Base-by-base conservation (phyloP, 805 yeast genomes). In the Hanseniaspora lindneri region DNA sequence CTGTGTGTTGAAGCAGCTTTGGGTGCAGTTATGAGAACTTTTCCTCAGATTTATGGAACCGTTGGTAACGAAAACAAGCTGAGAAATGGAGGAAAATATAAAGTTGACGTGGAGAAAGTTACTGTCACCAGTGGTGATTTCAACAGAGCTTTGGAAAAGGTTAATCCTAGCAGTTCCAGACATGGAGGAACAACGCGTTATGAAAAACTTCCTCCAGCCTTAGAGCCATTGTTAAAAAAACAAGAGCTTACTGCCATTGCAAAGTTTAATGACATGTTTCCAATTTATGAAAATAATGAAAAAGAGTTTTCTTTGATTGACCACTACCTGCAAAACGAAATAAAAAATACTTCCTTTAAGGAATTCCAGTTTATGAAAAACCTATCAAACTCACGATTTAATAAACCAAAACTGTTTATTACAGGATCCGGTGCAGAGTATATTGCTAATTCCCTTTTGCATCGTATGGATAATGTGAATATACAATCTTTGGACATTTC, bases 1-100 rank as follows among this genome's bases (percentile, higher is more conserved):
- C 67, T 92, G 27, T 87, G 97, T 62, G 89, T 97, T 0, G 98
- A 92, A 61, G 88, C 96, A 27, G 97, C 97, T 0, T 69, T 92
- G 53, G 80, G 82, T 57, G 80, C 95, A 57, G 89, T 92, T 35
- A 96, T 89, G 64, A 69, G 97, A 54, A 76, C 80, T 40, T 89
- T 81, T 56, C 99, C 99, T 0, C 97, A 92, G 63, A 89, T 92
- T 39, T 92, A 92, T 63, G 66, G 73, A 53, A 74, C 88, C 9
- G 70, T 73, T 47, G 37, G 17, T 4, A 37, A 44, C 14, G 29
- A 34, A 5, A 27, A 24, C 16, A 28, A 29, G 23, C 24, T 29
- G 5, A 44, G 28, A 37, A 25, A 21, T n/a, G 35, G 25, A 23
- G 83, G 82, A 41, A 89, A 87, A 59, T 69, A 89, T 37, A 62